Evolutionary conservation across 768 basidiomycete genomes (phyloP).

Genomic region (Suillus tomentosus): DNA sequence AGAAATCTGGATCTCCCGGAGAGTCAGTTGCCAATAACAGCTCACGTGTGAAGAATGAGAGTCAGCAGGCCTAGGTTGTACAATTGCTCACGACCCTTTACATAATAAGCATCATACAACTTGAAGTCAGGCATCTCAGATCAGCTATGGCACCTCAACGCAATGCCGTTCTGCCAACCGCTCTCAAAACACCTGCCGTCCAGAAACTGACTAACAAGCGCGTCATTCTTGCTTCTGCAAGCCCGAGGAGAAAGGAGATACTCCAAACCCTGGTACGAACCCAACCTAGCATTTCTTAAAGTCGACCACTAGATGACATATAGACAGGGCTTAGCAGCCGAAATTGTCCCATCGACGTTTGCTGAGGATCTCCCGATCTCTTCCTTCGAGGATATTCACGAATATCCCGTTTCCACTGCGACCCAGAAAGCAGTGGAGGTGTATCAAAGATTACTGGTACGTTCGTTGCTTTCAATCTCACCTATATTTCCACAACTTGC

Average conservation of each 20-base stretch:
- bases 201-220: slow-evolving; percentile 75
- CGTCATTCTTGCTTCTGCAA: slow-evolving; percentile 84
- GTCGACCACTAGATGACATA: background rate
- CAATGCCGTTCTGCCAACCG: slow-evolving; percentile 58
- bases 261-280: slow-evolving; percentile 71
- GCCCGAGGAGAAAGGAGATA: slow-evolving; percentile 84
- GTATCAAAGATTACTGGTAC: slow-evolving; percentile 76
- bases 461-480: slow-evolving; percentile 22
- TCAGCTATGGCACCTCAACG: slow-evolving; percentile 39
- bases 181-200: slow-evolving; percentile 59
- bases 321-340: slow-evolving; percentile 61
- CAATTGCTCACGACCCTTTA: background rate
- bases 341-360: slow-evolving; percentile 77
- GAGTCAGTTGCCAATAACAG: background rate
- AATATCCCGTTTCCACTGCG: slow-evolving; percentile 78
- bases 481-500: background rate
- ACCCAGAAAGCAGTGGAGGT: slow-evolving; percentile 84
- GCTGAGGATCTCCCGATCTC: slow-evolving; percentile 71
- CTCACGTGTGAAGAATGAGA: background rate
- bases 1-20: background rate
- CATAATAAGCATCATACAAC: background rate
- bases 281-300: slow-evolving; percentile 16
- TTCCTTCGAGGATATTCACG: slow-evolving; percentile 69
- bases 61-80: background rate
- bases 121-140: background rate